Conservation (phyloP, 1,139 yeast genomes). For the Candida tetrigidarum region DNA sequence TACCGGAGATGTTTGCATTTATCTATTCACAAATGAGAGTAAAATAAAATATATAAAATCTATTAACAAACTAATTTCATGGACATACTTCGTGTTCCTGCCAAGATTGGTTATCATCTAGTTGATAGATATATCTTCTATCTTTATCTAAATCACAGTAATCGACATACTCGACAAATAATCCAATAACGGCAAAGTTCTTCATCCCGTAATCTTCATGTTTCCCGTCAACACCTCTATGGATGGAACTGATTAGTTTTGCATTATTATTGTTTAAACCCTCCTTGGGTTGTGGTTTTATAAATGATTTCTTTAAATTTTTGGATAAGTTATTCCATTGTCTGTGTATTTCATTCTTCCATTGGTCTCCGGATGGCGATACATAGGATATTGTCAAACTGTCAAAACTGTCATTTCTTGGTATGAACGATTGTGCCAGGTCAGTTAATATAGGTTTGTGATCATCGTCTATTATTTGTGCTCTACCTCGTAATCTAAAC, state of each 20-base stretch:
- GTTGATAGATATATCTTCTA: constrained; percentile 56
- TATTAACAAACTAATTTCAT: constrained; percentile 22
- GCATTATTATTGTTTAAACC: constrained; percentile 59
- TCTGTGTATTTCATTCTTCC: constrained; percentile 63
- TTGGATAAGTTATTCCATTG: constrained; percentile 68
- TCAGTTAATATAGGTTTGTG: constrained; percentile 39
- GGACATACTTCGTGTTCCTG: constrained; percentile 81
- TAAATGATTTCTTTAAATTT: constrained; percentile 62
- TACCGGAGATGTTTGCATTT: neutral
- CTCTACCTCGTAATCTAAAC: constrained; percentile 72
- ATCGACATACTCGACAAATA: constrained; percentile 78
- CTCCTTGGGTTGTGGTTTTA: constrained; percentile 73
- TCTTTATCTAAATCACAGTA: constrained; percentile 63
- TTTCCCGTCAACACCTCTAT: constrained; percentile 84
- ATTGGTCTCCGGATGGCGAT: constrained; percentile 65
- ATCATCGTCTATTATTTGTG: constrained; percentile 47
- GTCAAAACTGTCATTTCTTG: constrained; percentile 11
- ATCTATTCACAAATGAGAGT: no score
- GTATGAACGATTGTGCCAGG: constrained; percentile 31
- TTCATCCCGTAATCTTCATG: constrained; percentile 68
- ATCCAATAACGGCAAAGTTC: constrained; percentile 69
- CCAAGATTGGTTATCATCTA: constrained; percentile 69
- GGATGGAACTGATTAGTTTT: constrained; percentile 66
- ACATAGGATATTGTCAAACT: constrained; percentile 17
- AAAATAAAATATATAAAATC: neutral